A percentile compares a stretch with the other conserved stretches of the same genome.
These are phyloP conservation scores for Saccharomyces hybrid DNA, from an alignment of 1,139 yeast species.

Conservation along the genomic window DNA sequence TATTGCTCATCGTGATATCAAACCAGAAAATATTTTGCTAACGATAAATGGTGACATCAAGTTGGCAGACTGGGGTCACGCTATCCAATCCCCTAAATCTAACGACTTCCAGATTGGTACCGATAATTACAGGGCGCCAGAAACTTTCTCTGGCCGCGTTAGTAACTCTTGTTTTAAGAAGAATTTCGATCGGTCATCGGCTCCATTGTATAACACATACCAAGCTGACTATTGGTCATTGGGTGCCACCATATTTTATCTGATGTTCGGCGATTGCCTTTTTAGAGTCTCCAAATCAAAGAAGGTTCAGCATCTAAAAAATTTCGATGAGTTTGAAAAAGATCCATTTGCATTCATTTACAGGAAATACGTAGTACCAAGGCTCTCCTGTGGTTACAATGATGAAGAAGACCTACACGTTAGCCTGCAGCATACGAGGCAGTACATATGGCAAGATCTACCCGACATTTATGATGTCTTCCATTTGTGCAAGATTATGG, in stretches of 20 bases:
- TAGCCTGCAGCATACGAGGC: background rate
- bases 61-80: constrained; percentile 85
- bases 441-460: constrained; percentile 15
- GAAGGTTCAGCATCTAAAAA: constrained; percentile 21
- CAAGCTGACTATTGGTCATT: constrained; percentile 86
- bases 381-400: background rate
- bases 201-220: constrained; percentile 40
- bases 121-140: constrained; percentile 95
- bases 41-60: constrained; percentile 62
- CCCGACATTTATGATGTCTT: constrained; percentile 11
- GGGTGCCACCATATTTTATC: constrained; percentile 73
- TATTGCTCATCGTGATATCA: constrained; percentile 78
- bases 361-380: constrained; percentile 19
- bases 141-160: constrained; percentile 35
- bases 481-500: constrained; percentile 15
- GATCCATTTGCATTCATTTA: constrained; percentile 23
- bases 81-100: constrained; percentile 52
- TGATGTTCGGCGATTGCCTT: constrained; percentile 82
- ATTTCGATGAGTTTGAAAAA: constrained; percentile 19
- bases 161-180: constrained; percentile 21
- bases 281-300: constrained; percentile 48
- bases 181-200: background rate
- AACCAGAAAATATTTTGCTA: constrained; percentile 77
- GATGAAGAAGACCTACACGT: background rate
- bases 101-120: constrained; percentile 83